A percentile compares a stretch with the other conserved stretches of the same genome.
Evolutionary conservation across 306 rosid species (phyloP).

Genomic region (Pyrus communis): DNA sequence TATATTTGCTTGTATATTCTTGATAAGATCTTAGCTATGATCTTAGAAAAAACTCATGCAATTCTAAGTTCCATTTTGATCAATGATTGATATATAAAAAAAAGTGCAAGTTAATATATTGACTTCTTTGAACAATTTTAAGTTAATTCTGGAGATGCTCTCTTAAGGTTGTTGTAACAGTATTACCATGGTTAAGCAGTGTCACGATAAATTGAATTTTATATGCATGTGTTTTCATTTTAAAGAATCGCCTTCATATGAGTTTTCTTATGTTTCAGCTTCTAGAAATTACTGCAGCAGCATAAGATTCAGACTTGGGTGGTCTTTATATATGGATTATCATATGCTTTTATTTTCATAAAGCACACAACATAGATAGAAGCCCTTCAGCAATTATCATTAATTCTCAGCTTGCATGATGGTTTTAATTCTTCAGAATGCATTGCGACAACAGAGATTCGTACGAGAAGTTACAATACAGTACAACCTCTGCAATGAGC

Average conservation of each 20-base stretch:
- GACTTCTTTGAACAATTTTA: not conserved
- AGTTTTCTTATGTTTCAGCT: not conserved
- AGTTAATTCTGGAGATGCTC: not conserved
- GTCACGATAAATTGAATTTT: not conserved
- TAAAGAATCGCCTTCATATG: not conserved
- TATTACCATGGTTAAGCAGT: not conserved
- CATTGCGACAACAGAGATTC: constrained; percentile 77
- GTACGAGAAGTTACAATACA: constrained; percentile 94
- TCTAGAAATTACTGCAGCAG: not conserved
- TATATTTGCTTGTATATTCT: not conserved
- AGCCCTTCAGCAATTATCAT: not conserved
- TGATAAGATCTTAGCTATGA: not conserved
- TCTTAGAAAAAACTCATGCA: not conserved
- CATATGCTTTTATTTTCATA: not conserved
- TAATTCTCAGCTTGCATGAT: constrained; percentile 1
- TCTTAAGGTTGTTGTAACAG: not conserved
- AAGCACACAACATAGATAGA: not conserved
- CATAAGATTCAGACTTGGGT: not conserved
- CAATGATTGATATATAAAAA: not conserved
- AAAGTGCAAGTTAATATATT: not conserved
- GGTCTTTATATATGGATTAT: not conserved
- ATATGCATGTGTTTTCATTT: not conserved
- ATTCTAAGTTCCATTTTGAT: not conserved
- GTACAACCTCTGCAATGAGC: constrained; percentile 99
- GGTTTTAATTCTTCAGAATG: constrained; percentile 56